Evolutionary conservation across 495 filamentous ascomycete species (phyloP).

Genomic region (Xylaria palmicola): DNA sequence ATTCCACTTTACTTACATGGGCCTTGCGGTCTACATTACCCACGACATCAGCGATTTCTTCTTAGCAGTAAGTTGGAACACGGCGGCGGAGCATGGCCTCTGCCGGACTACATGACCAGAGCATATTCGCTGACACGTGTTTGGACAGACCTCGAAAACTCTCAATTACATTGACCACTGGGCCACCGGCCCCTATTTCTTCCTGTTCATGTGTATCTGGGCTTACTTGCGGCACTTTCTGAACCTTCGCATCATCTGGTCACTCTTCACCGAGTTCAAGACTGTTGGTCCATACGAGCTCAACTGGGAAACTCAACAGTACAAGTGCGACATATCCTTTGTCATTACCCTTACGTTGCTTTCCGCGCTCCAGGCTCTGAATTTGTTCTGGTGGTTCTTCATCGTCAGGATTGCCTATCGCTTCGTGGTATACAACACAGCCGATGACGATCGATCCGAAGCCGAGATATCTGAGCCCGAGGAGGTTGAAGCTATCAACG

Average conservation of each 20-base stretch:
- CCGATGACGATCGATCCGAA: slow-evolving; percentile 52
- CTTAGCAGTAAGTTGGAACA: slow-evolving; percentile 69
- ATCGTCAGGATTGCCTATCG: slow-evolving; percentile 72
- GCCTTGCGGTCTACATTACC: slow-evolving; percentile 94
- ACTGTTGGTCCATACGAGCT: slow-evolving; percentile 85
- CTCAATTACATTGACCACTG: slow-evolving; percentile 86
- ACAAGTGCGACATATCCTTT: slow-evolving; percentile 78
- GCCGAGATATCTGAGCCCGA: slow-evolving; percentile 52
- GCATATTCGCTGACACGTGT: slow-evolving; percentile 7
- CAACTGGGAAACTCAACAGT: slow-evolving; percentile 80
- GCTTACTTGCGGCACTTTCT: slow-evolving; percentile 89
- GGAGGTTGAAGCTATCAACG: slow-evolving; percentile 30
- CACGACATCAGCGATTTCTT: slow-evolving; percentile 97
- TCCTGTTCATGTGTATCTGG: slow-evolving; percentile 80
- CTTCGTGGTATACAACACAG: slow-evolving; percentile 45
- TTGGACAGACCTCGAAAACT: slow-evolving; percentile 77
- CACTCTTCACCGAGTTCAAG: slow-evolving; percentile 81
- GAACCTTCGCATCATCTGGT: slow-evolving; percentile 84
- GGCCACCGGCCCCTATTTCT: slow-evolving; percentile 80
- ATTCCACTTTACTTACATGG: slow-evolving; percentile 98
- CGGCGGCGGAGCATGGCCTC: not conserved
- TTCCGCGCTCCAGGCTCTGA: slow-evolving; percentile 72
- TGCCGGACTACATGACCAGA: not conserved
- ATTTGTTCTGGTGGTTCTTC: slow-evolving; percentile 84
- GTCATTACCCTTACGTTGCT: slow-evolving; percentile 70